Evolutionary conservation across 495 filamentous ascomycete species (phyloP), one percentile per base, ranked within the genome.

Genomic region (Podospora fimiseda): DNA sequence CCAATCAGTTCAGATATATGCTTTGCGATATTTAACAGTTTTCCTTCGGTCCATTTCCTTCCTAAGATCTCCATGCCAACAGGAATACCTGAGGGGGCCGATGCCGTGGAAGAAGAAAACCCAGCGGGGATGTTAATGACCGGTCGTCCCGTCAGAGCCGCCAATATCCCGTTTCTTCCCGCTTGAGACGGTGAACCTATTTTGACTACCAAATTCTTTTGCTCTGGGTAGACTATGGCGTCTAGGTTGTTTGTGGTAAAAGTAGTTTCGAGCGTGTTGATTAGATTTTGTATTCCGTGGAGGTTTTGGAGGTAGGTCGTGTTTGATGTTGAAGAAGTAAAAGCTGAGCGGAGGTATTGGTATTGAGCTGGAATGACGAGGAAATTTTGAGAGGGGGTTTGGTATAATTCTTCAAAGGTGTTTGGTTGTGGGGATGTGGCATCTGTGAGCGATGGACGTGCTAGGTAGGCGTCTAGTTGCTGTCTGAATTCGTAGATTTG

Each of bases 51-150:
- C 68, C 76, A 81, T 2, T 70, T 70, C 54, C 61, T 57, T 0
- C 84, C 81, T 53, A 86, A 63, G 48, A 87, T 75, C 68, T 86
- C 83, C 70, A 85, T 73, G 2, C 83, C 83, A 41, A 86, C 71
- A 1, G 84, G 83, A 2, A 86, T 68, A 13, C 84, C 83, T 6
- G 66, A 43, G 0, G 71, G 72, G 15, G 84, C 80, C 24, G 76
- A 66, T 1, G 55, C 50, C 2, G 66, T 74, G 1, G 68, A 50
- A 0, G 72, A 55, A 0, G 74, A 79, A 24, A 70, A 71, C 0
- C 70, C 70, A 4, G 61, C 65, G 3, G 84, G 83, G 8, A 87
- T 67, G 48, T 77, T 80, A 21, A 87, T 71, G 20, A 84, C 83
- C 3, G 83, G 83, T n/a, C 59, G 62, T 6, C 82, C 83, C 3